These are phyloP conservation scores for Nakazawaea holstii DNA, from an alignment of 805 yeast genomes.

Conservation along the genomic window DNA sequence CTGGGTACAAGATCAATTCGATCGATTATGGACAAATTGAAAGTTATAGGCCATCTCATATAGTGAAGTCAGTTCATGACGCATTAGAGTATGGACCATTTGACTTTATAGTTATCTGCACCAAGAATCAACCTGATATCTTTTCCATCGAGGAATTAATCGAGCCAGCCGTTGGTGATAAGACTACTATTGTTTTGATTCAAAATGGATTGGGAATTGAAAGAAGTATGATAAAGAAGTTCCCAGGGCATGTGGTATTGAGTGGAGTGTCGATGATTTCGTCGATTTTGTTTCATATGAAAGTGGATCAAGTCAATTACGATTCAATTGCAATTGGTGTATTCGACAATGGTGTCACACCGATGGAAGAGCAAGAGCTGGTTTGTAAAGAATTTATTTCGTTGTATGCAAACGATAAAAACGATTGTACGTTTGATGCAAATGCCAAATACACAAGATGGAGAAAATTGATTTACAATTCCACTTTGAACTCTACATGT, in stretches of 20 bases:
- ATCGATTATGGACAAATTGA: constrained; percentile 53
- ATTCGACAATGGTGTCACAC: constrained; percentile 26
- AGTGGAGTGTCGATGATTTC: constrained; percentile 36
- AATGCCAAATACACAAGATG: constrained; percentile 36
- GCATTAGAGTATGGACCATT: constrained; percentile 36
- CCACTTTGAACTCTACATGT: constrained; percentile 39
- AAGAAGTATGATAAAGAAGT: constrained; percentile 24
- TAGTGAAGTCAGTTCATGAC: constrained; percentile 36
- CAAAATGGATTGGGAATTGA: constrained; percentile 38
- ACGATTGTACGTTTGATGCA: constrained; percentile 25
- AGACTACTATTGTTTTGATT: constrained; percentile 29
- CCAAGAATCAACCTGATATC: constrained; percentile 65
- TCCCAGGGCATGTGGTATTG: constrained; percentile 28
- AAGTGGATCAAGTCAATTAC: constrained; percentile 27
- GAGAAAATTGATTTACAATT: constrained; percentile 43
- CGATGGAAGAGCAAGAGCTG: constrained; percentile 20
- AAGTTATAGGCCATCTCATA: constrained; percentile 47
- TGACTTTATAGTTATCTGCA: constrained; percentile 56
- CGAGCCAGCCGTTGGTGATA: constrained; percentile 19
- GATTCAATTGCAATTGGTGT: constrained; percentile 30
- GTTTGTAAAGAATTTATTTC: constrained; percentile 27
- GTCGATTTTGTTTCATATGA: constrained; percentile 24
- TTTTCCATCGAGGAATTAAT: constrained; percentile 35
- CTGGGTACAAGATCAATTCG: constrained; percentile 59
- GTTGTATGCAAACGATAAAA: constrained; percentile 27